These are phyloP conservation scores for Talaromyces adpressus DNA, from an alignment of 495 filamentous ascomycete species.

Conservation along the genomic window DNA sequence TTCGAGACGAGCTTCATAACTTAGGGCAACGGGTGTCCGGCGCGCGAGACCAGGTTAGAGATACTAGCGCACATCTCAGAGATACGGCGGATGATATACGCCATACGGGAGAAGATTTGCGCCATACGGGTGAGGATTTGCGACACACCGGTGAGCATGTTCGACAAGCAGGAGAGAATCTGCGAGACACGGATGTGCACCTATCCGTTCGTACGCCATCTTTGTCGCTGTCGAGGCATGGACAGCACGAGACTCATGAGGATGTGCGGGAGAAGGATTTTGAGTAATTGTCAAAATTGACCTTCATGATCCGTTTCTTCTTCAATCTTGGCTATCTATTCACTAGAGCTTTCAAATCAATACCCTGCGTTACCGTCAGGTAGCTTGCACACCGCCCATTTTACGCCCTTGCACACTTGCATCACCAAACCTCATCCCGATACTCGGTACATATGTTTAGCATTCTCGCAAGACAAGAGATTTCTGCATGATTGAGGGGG, in stretches of 20 bases:
- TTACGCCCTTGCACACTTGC: not conserved
- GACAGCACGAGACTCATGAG: not conserved
- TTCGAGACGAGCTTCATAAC: slow-evolving; percentile 2
- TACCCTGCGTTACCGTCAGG: not conserved
- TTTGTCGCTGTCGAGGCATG: not conserved
- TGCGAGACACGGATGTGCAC: not conserved
- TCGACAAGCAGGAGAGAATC: slow-evolving; percentile 6
- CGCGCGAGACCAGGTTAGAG: not conserved
- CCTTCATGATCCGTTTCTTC: too few species aligned
- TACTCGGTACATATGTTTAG: not conserved
- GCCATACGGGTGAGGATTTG: not conserved
- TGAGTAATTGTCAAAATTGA: not conserved
- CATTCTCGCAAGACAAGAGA: not conserved
- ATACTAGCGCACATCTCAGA: not conserved
- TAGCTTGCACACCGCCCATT: not conserved
- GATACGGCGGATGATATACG: not conserved
- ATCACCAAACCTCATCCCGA: not conserved
- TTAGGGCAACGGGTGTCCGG: not conserved
- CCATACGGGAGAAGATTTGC: slow-evolving; percentile 1
- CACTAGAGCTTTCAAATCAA: not conserved
- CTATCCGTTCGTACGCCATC: not conserved
- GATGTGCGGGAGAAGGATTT: not conserved
- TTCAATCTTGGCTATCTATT: not conserved
- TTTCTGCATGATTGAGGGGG: not conserved
- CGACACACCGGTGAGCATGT: slow-evolving; percentile 3